phyloP scores from a whole-genome alignment of 1,284 basidiomycete species.

The Apiotrichum domesticum region DNA sequence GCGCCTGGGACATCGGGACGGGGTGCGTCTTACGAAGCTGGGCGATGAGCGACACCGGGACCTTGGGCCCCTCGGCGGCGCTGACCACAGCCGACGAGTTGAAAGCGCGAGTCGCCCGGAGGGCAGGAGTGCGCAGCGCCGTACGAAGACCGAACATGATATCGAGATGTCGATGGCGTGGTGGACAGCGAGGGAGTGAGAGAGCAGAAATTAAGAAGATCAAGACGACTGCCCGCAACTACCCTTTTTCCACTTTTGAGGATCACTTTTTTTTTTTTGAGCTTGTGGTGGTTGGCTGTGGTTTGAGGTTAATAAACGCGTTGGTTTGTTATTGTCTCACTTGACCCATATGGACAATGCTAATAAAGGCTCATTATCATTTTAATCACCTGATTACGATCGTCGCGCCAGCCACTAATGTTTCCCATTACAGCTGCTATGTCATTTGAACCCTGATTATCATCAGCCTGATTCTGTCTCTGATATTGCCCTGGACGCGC shows the following conservation, averaged over 20 bases:
- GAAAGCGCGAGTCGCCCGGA: slow-evolving; percentile 11
- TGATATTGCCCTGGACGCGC: too few species aligned
- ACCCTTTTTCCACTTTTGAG: background rate
- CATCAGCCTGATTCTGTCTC: too few species aligned
- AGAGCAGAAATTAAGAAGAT: background rate
- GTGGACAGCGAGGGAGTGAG: background rate
- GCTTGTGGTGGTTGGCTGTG: background rate
- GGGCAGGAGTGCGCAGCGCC: slow-evolving; percentile 3
- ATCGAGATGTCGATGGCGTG: background rate
- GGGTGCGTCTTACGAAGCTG: slow-evolving; percentile 71
- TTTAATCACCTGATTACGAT: too few species aligned
- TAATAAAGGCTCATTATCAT: too few species aligned
- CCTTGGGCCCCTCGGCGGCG: slow-evolving; percentile 23
- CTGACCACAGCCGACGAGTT: slow-evolving; percentile 11
- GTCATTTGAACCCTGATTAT: too few species aligned
- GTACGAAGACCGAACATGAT: slow-evolving; percentile 16
- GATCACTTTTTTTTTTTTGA: background rate
- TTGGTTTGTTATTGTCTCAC: too few species aligned
- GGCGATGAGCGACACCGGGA: slow-evolving; percentile 68
- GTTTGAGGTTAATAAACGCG: too few species aligned
- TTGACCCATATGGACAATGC: too few species aligned
- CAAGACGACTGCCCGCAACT: too few species aligned
- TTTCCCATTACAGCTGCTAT: too few species aligned
- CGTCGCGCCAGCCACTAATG: too few species aligned
- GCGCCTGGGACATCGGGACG: slow-evolving; percentile 79